phyloP scores from a whole-genome alignment of 208 protist genomes.

The Crithidia mellificae region DNA sequence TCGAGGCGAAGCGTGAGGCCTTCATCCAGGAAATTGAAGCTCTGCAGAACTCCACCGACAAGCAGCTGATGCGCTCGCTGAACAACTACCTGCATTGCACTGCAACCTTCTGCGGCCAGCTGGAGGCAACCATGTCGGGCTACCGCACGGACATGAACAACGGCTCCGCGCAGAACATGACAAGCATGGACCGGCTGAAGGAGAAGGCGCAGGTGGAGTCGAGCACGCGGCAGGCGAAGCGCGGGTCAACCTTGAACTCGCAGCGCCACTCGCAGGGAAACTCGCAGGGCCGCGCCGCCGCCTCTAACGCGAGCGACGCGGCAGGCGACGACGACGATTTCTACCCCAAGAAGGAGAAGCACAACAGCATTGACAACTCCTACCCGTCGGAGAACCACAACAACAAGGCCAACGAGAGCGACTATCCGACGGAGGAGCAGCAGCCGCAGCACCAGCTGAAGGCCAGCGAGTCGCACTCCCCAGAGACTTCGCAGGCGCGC shows the following conservation, averaged over 20 bases:
- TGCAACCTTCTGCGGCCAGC: slow-evolving; percentile 44
- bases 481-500: neutral
- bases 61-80: slow-evolving; percentile 36
- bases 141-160: slow-evolving; percentile 46
- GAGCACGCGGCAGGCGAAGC: slow-evolving; percentile 17
- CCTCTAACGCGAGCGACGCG: neutral
- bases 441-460: neutral
- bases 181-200: slow-evolving; percentile 36
- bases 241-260: neutral
- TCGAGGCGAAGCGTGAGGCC: slow-evolving; percentile 32
- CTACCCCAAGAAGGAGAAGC: slow-evolving; percentile 21
- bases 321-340: slow-evolving; percentile 17
- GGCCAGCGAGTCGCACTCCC: neutral
- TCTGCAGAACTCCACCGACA: slow-evolving; percentile 35
- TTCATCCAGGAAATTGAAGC: slow-evolving; percentile 34
- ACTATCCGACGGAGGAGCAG: slow-evolving; percentile 7
- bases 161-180: slow-evolving; percentile 10
- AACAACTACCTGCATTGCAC: slow-evolving; percentile 61
- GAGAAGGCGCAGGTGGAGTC: slow-evolving; percentile 34
- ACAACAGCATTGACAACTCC: neutral
- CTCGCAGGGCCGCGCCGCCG: neutral
- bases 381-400: slow-evolving; percentile 1
- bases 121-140: slow-evolving; percentile 52
- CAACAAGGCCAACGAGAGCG: neutral
- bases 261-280: slow-evolving; percentile 4